Evolutionary conservation across 2,329 filamentous ascomycete species (phyloP).

Genomic region (Neoarthrinium moseri): DNA sequence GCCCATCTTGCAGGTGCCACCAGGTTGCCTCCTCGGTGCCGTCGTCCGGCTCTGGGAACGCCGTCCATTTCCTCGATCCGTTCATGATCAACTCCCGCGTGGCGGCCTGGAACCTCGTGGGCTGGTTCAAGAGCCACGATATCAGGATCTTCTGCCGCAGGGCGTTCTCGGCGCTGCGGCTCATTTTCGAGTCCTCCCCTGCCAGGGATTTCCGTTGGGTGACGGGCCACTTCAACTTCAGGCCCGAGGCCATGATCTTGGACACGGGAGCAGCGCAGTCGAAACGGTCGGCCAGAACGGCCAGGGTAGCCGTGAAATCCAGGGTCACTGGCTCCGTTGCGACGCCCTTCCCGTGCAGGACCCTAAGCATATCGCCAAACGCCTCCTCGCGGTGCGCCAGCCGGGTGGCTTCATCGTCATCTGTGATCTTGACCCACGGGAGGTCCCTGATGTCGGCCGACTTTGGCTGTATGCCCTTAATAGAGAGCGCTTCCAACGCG

Average conservation of each 20-base stretch:
- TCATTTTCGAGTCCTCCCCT: slow-evolving; percentile 37
- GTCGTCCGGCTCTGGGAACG: slow-evolving; percentile 33
- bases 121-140: slow-evolving; percentile 63
- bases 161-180: slow-evolving; percentile 58
- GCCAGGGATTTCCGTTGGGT: slow-evolving; percentile 36
- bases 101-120: slow-evolving; percentile 57
- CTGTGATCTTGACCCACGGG: slow-evolving; percentile 62
- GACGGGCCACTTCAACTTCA: slow-evolving; percentile 55
- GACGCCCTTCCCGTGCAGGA: slow-evolving; percentile 54
- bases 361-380: slow-evolving; percentile 66
- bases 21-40: slow-evolving; percentile 46
- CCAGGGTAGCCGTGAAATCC: slow-evolving; percentile 64
- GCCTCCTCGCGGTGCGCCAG: slow-evolving; percentile 57
- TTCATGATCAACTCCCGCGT: slow-evolving; percentile 66
- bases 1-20: slow-evolving; percentile 69
- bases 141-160: slow-evolving; percentile 69
- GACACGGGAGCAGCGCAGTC: slow-evolving; percentile 59
- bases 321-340: slow-evolving; percentile 48
- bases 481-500: slow-evolving; percentile 47
- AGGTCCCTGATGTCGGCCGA: slow-evolving; percentile 51
- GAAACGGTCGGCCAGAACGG: slow-evolving; percentile 72
- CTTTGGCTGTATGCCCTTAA: slow-evolving; percentile 44
- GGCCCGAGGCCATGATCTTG: slow-evolving; percentile 46
- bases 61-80: slow-evolving; percentile 60
- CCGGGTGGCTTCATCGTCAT: slow-evolving; percentile 68